phyloP scores from a whole-genome alignment of 2,329 filamentous ascomycete genomes.

The Fusarium pseudocircinatum region DNA sequence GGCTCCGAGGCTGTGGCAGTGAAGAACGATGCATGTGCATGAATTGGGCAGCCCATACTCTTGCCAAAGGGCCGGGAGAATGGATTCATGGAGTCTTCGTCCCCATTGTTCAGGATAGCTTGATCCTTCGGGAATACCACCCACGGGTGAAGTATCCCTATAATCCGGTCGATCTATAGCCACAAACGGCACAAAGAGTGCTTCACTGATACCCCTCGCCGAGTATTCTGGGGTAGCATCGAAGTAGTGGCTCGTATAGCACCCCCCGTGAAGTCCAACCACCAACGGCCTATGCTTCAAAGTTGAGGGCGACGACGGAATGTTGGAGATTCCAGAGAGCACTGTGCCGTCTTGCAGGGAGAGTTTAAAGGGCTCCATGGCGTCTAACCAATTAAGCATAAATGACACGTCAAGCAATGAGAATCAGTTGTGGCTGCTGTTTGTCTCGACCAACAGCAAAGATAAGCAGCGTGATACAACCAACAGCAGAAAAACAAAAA shows the following conservation, averaged over 20 bases:
- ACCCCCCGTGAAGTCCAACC: constrained; percentile 35
- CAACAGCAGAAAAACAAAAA: neutral
- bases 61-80: constrained; percentile 31
- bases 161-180: constrained; percentile 38
- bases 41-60: constrained; percentile 20
- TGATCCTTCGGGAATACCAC: constrained; percentile 20
- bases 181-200: constrained; percentile 30
- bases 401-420: neutral
- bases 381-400: neutral
- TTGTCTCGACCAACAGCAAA: neutral
- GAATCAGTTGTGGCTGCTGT: neutral
- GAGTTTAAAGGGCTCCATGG: constrained; percentile 29
- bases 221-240: constrained; percentile 28
- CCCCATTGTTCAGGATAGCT: constrained; percentile 35
- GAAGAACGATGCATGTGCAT: constrained; percentile 30
- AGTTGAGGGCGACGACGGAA: constrained; percentile 10
- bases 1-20: constrained; percentile 32
- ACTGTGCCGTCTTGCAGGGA: constrained; percentile 11
- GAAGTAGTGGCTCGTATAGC: constrained; percentile 35
- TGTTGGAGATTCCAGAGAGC: constrained; percentile 28
- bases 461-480: neutral
- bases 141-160: constrained; percentile 22
- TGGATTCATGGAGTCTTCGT: constrained; percentile 13
- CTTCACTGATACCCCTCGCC: constrained; percentile 19
- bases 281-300: constrained; percentile 27